Base-by-base conservation (phyloP, 2,329 filamentous ascomycete genomes). In the Neodidymelliopsis sp. region DNA sequence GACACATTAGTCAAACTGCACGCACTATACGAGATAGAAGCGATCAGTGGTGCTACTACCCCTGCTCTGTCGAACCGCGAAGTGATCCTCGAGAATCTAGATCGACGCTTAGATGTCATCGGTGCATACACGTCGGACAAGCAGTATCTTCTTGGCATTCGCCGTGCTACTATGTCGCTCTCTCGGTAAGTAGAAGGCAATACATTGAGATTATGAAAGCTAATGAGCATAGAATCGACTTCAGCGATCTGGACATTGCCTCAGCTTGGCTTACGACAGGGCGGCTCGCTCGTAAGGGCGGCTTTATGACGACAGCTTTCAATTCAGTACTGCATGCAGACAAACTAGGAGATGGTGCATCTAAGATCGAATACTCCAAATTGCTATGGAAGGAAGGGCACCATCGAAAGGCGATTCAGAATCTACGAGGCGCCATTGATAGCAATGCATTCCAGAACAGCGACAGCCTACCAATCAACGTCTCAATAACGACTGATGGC, bases 311-410 rank as follows among this genome's bases (percentile, higher is more conserved):
- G 44, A 91, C 93, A 60, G 95, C 94, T 1, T 96, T 97, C 76
- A 94, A 95, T 68, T 91, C 93, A 11, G 91, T 97, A 18, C 81
- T 97, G 2, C 91, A 94, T 73, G 94, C 95, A 9, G 88, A 89
- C 16, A 84, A 88, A 53, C 82, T 96, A 9, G 90, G 90, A 15
- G 91, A 96, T 59, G 86, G 89, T 49, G 90, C 90, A 2, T 91
- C 93, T 9, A 93, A 90, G 8, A 94, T 99, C 53, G 95, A 99
- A 70, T 93, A 99, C 70, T 91, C 94, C 2, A 87, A 92, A 52
- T 80, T 99, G 22, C 77, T 97, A 6, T 99, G 94, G 91, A 91
- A 89, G 61, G 91, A 97, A 69, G 90, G 91, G 0, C 89, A 97
- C 65, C 91, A 93, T 68, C 85, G 94, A 52, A 96, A 97, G 73